Base-by-base conservation (phyloP, 2,329 filamentous ascomycete genomes). In the Aspergillus spinulosporus region DNA sequence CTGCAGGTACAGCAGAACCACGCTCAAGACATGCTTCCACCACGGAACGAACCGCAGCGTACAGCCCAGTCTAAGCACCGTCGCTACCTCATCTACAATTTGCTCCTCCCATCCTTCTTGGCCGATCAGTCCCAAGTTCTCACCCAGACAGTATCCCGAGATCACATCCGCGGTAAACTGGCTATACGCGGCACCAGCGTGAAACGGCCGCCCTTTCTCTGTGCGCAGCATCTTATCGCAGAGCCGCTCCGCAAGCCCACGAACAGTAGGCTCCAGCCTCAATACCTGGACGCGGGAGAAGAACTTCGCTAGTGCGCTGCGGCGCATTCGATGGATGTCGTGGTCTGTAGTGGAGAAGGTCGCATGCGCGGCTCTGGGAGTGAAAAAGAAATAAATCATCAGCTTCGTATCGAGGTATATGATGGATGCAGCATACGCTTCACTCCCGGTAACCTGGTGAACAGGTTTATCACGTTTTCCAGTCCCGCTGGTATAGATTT, bases 261-360 rank as follows among this genome's bases (percentile, higher is more conserved):
- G 34, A 12, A 37, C 34, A 12, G n/a, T 37, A 11, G 4, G 34
- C 11, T 37, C 34, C 9, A 37, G 34, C n/a, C n/a, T 37, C 34
- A 37, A 12, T 4, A 37, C 34, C 9, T 37, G 34, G 9, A 12
- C 34, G 34, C 11, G 34, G 6, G 58, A 60, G 32, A 60, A 60
- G 55, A 58, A 58, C n/a, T 37, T 50, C 12, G 42, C 47, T 3
- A 60, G 44, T n/a, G 58, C 45, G 7, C 29, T 47, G 2, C 58
- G 58, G 11, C 55, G 58, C 14, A 60, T 49, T 9, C 55, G 55
- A 12, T 60, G 55, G 9, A 52, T 55, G 5, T 58, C 47, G 21
- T 54, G 51, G 42, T 28, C 43, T 1, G 58, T 44, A 1, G 55
- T 60, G 11, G 34, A 37, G 11, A 37, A 37, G 34, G 34, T 11